Percentiles rank a stretch among this genome's conserved stretches.
Conservation (phyloP, 2,329 filamentous ascomycete genomes). For the Coniosporium uncinatum region DNA sequence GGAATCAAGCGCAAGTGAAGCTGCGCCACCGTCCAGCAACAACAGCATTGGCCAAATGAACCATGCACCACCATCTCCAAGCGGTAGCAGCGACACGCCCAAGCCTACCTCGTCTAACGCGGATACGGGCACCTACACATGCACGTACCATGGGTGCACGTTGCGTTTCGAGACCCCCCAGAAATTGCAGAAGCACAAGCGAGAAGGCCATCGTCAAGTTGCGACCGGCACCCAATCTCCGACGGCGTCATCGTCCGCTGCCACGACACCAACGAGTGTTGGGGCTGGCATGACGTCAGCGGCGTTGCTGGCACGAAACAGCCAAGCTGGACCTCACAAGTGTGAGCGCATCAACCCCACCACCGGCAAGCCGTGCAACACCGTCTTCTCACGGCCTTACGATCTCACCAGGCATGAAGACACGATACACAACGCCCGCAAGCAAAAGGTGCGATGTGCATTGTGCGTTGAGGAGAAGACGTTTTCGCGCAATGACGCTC, state of each 20-base stretch:
- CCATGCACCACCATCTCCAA: constrained; percentile 9
- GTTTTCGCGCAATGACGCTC: constrained; percentile 90
- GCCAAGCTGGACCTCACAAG: constrained; percentile 87
- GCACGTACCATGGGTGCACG: constrained; percentile 89
- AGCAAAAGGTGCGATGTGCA: constrained; percentile 91
- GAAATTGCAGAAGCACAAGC: constrained; percentile 91
- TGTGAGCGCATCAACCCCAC: constrained; percentile 93
- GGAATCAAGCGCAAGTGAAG: constrained; percentile 55
- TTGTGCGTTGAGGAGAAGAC: constrained; percentile 96
- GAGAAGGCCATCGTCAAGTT: constrained; percentile 74
- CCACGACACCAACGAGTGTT: constrained; percentile 9
- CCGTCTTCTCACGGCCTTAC: constrained; percentile 91
- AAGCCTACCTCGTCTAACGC: constrained; percentile 53
- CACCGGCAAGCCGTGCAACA: constrained; percentile 92
- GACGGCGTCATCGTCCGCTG: constrained; percentile 17
- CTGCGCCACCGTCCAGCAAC: constrained; percentile 31
- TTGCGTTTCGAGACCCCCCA: constrained; percentile 83
- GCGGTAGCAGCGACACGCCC: constrained; percentile 10
- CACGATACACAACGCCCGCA: constrained; percentile 92
- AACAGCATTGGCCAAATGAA: constrained; percentile 13
- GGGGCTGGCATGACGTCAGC: constrained; percentile 43
- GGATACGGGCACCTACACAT: constrained; percentile 89
- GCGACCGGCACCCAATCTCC: constrained; percentile 25
- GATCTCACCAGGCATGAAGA: constrained; percentile 96
- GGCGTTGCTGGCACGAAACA: constrained; percentile 60